Base-by-base conservation (phyloP, 164 flowering plant species). In the Nelumbo lutea region DNA sequence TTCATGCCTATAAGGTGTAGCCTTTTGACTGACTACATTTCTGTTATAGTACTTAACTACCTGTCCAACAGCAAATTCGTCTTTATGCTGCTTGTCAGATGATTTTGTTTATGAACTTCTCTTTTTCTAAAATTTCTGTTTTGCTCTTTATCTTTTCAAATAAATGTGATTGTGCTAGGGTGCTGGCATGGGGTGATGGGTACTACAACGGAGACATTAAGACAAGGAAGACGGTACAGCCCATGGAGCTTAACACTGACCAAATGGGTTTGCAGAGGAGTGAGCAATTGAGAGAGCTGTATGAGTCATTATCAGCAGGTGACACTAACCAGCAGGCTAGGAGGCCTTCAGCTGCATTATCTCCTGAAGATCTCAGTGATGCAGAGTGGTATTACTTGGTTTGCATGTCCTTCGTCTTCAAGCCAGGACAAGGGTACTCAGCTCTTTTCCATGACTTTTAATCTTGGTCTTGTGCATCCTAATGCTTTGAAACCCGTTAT, bases 181-280 rank as follows among this genome's bases (percentile, higher is more conserved):
- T 80, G 47, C 67, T 95, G 87, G 85, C 84, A 72, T 95, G 98
- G 98, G 78, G 83, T 57, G 90, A 85, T 69, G 98, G 98, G 61
- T 90, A 88, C 82, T 95, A 95, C 75, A 92, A 92, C 80, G 98
- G 98, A 53, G 97, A 88, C 48, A 89, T 95, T 3, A 95, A 92
- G 86, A 95, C 98, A 13, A 84, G 92, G 76, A 95, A 88, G 76
- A 95, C 97, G 42, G 67, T 87, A 66, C 93, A 90, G 65, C 72
- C 85, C 0, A 77, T 72, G 53, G 96, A 90, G 56, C 67, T 85
- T 1, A 81, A 82, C 70, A 79, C 84, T 0, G 93, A 88, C 61
- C 81, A 83, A 57, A 65, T 87, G 73, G 90, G 85, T n/a, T 73
- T 88, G 72, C 89, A 89, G 74, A 88, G 98, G 68, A 90, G 90